These are phyloP conservation scores for Ascochyta koolunga DNA, from an alignment of 2,329 filamentous ascomycete genomes.

Conservation along the genomic window DNA sequence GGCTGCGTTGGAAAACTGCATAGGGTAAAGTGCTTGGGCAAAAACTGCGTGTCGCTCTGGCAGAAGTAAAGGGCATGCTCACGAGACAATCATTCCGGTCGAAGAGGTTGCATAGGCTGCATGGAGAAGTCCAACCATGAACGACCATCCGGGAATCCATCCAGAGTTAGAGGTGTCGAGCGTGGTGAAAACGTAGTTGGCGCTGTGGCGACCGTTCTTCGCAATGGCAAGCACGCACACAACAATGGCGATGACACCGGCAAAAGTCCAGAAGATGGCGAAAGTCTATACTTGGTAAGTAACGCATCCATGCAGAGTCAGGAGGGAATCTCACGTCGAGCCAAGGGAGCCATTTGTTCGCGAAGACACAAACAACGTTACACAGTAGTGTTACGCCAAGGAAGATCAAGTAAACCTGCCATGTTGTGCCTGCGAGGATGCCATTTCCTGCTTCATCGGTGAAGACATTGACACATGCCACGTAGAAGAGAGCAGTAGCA, in stretches of 20 bases:
- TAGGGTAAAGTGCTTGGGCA: conserved; percentile 22
- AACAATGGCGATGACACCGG: conserved; percentile 69
- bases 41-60: conserved; percentile 35
- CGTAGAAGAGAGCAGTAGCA: conserved; percentile 64
- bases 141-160: conserved; percentile 74
- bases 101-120: conserved; percentile 76
- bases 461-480: conserved; percentile 63
- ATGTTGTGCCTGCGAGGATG: conserved; percentile 52
- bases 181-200: conserved; percentile 68
- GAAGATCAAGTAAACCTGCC: conserved; percentile 58
- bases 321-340: conserved; percentile 66
- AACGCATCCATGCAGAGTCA: conserved; percentile 14
- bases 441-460: conserved; percentile 53
- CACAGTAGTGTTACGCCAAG: conserved; percentile 56
- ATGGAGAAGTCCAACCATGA: conserved; percentile 73
- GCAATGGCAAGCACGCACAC: conserved; percentile 69
- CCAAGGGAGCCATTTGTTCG: conserved; percentile 60
- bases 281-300: conserved; percentile 60
- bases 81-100: conserved; percentile 81
- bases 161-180: conserved; percentile 70
- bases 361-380: conserved; percentile 59
- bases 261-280: conserved; percentile 77
- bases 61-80: conserved; percentile 49
- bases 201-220: conserved; percentile 69
- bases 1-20: conserved; percentile 29